Conservation (phyloP, 2,329 filamentous ascomycete genomes). For the Fusarium buharicum region DNA sequence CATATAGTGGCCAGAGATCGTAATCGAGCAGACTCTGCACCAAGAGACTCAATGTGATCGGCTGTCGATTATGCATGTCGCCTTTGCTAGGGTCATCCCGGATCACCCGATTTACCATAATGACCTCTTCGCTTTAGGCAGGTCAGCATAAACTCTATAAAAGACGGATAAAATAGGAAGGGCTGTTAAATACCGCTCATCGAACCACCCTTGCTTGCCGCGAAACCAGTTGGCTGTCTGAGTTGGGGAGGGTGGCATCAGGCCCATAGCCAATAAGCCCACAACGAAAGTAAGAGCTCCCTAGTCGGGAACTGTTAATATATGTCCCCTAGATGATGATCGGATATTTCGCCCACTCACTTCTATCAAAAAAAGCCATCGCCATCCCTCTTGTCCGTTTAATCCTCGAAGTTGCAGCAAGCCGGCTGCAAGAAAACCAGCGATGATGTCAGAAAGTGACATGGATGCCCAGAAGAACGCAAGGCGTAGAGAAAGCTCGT, state of each 20-base stretch:
- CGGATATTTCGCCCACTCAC: too few relatives aligned
- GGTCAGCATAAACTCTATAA: constrained; percentile 3
- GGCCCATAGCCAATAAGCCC: constrained; percentile 33
- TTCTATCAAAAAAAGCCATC: too few relatives aligned
- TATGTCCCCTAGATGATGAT: too few relatives aligned
- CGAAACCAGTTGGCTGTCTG: constrained; percentile 57
- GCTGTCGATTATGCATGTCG: constrained; percentile 66
- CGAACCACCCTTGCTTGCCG: constrained; percentile 52
- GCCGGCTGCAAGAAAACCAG: constrained; percentile 54
- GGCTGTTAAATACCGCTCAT: constrained; percentile 28
- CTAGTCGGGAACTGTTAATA: too few relatives aligned
- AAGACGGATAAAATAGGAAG: not conserved
- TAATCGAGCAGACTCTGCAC: constrained; percentile 65
- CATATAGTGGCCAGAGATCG: constrained; percentile 65
- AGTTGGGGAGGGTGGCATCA: constrained; percentile 42
- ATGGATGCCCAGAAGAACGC: constrained; percentile 72
- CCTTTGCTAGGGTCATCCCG: too few relatives aligned
- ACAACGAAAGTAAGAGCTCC: constrained; percentile 47
- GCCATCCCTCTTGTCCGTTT: too few relatives aligned
- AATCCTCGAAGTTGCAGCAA: constrained; percentile 65
- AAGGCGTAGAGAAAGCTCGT: constrained; percentile 67
- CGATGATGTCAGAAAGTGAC: constrained; percentile 30
- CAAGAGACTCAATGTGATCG: constrained; percentile 57
- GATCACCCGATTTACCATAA: constrained; percentile 65
- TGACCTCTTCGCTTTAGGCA: constrained; percentile 56